Base-by-base conservation (phyloP, 2,329 filamentous ascomycete species). In the Pyrenophora teres region DNA sequence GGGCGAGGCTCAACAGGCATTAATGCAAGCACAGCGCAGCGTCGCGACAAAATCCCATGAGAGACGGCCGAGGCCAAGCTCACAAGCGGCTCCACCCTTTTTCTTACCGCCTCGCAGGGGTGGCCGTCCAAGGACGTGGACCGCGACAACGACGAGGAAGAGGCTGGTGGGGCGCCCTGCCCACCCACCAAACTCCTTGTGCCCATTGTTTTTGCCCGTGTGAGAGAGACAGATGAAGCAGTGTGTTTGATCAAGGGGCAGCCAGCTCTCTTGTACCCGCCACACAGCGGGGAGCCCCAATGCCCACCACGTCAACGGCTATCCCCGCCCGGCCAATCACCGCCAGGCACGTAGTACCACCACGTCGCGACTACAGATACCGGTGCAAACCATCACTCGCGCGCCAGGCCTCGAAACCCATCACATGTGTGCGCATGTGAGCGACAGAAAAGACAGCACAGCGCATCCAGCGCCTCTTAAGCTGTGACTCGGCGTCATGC, bases 401-500 rank as follows among this genome's bases (percentile, higher is more conserved):
- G 42, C 42, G 33, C 16, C 31, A 45, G 30, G 15, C 33, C 32
- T 32, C 21, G 27, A 21, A 30, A 30, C 13, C 8, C 10, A 30
- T 30, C 4, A 30, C 25, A 30, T 3, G 10, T 31, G 18, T 50
- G 42, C 30, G 42, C 43, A 31, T 37, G 39, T 32, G 19, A 43
- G 21, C n/a, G 21, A 36, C 25, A 21, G 15, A 15, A 15, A 19
- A 18, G 21, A 19, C 48, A 27, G 36, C 41, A 36, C 49, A 40
- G 42, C 32, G 32, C 35, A 33, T 43, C 33, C 39, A 31, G 40
- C 52, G 47, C 52, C 5, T 21, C 19, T 21, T 35, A 50, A 52
- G 36, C 40, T 52, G 52, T 46, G 50, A 57, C 58, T 63, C 57
- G 56, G 53, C 50, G 53, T 59, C 43, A 60, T 60, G 54, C 55